A percentile compares a stretch with the other conserved stretches of the same genome.
These are phyloP conservation scores for Daldinia vernicosa DNA, from an alignment of 495 filamentous ascomycete genomes.

Conservation along the genomic window DNA sequence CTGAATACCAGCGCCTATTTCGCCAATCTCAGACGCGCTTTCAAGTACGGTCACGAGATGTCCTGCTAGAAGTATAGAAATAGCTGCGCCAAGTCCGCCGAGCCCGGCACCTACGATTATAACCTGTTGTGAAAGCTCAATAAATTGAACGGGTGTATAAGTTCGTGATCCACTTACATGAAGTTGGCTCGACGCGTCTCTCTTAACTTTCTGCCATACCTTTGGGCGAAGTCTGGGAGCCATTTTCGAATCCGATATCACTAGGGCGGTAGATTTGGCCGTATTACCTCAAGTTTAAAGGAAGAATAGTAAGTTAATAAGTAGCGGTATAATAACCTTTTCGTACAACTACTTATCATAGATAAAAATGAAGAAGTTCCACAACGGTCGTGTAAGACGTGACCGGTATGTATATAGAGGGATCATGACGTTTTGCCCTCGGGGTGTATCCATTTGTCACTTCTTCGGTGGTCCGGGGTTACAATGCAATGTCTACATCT, in stretches of 20 bases:
- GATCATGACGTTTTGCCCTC: neutral
- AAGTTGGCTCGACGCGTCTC: conserved; percentile 35
- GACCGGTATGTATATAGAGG: neutral
- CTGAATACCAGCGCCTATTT: conserved; percentile 70
- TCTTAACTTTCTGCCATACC: conserved; percentile 26
- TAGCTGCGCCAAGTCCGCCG: conserved; percentile 72
- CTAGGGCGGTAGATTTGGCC: neutral
- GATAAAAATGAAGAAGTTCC: neutral
- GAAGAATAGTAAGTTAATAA: neutral
- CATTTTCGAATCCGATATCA: conserved; percentile 21
- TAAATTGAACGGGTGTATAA: neutral
- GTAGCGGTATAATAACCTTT: neutral
- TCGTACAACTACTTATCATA: neutral
- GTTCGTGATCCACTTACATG: conserved; percentile 27
- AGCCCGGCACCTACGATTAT: conserved; percentile 74
- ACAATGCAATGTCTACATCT: neutral
- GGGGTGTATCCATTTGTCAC: neutral
- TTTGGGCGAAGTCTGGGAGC: conserved; percentile 19
- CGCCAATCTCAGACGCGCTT: conserved; percentile 66
- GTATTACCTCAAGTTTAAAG: neutral
- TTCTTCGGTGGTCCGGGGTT: neutral
- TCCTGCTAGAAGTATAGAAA: conserved; percentile 65
- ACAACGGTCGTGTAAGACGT: neutral
- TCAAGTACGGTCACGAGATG: conserved; percentile 72
- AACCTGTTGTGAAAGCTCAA: conserved; percentile 46